phyloP scores from a whole-genome alignment of 2,329 filamentous ascomycete genomes.

The Alternaria panax region DNA sequence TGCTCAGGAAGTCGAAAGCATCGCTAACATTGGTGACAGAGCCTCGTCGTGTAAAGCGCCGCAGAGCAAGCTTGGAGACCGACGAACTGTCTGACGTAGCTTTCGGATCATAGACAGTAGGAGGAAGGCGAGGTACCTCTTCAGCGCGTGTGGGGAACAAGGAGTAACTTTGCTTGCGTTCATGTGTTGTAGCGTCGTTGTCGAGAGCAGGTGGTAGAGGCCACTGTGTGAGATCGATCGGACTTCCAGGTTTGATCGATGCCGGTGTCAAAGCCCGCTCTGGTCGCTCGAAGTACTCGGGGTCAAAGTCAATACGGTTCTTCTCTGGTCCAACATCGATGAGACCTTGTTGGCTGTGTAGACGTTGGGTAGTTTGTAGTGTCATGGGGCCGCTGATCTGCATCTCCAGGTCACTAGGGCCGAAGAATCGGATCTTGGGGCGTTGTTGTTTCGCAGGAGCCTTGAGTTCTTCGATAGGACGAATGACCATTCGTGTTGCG shows the following conservation, averaged over 20 bases:
- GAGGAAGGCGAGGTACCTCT: constrained; percentile 49
- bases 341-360: constrained; percentile 46
- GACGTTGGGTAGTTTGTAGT: constrained; percentile 42
- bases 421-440: constrained; percentile 59
- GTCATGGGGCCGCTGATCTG: constrained; percentile 50
- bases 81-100: constrained; percentile 21
- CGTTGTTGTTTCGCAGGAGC: constrained; percentile 52
- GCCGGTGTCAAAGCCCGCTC: constrained; percentile 42
- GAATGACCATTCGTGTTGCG: constrained; percentile 63
- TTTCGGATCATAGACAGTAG: constrained; percentile 49
- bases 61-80: constrained; percentile 41
- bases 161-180: constrained; percentile 47
- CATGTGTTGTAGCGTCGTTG: constrained; percentile 27
- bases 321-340: constrained; percentile 50
- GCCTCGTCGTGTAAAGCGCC: constrained; percentile 43
- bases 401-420: constrained; percentile 53
- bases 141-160: constrained; percentile 51
- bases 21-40: constrained; percentile 50
- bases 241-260: constrained; percentile 33
- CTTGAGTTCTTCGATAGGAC: constrained; percentile 57
- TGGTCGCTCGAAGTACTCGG: constrained; percentile 43
- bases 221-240: constrained; percentile 47
- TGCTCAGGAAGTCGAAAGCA: constrained; percentile 47
- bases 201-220: constrained; percentile 44
- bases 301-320: constrained; percentile 45